Base-by-base conservation (phyloP, 768 basidiomycete species). In the Tricholoma bakamatsutake region DNA sequence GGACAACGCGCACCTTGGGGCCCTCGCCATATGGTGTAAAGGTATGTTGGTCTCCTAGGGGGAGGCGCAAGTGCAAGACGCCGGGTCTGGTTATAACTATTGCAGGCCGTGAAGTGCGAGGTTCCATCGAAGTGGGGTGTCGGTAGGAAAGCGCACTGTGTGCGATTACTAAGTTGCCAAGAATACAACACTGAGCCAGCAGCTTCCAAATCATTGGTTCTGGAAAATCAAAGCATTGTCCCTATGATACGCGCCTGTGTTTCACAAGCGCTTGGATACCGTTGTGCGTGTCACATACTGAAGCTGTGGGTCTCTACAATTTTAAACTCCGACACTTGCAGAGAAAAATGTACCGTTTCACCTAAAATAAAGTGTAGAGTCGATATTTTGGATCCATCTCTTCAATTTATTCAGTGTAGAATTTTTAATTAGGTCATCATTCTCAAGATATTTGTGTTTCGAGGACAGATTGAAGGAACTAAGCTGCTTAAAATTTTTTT, bases 121-220 rank as follows among this genome's bases (percentile, higher is more conserved):
- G 42, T 43, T 56, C 46, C 33, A 62, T 51, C 5, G 40, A 31
- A 31, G 46, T 17, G 4, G 15, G 28, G 5, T 47, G 46, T 31
- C 1, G n/a, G 3, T 31, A 48, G n/a, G 31, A 17, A 45, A 30
- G 43, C 34, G n/a, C 42, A 43, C 34, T 31, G 45, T 30, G 45
- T 46, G 31, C 17, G 6, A 53, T 35, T n/a, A n/a, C n/a, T n/a
- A n/a, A 1, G 21, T 24, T 24, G 40, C 45, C 15, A 4, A 50
- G n/a, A 17, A 52, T 21, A 50, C 17, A 33, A 54, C 50, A 57
- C 53, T 45, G 57, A 58, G 39, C 61, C 59, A 57, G 61, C 61
- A 59, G 57, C 61, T 51, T 60, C n/a, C n/a, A n/a, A n/a, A n/a
- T n/a, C 46, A 35, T 33, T 31, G n/a, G 30, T 27, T 39, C 47